Percentiles rank a stretch among this genome's conserved stretches.
Evolutionary conservation across 768 basidiomycete genomes (phyloP).

Genomic region (Pulveroboletus ravenelii): DNA sequence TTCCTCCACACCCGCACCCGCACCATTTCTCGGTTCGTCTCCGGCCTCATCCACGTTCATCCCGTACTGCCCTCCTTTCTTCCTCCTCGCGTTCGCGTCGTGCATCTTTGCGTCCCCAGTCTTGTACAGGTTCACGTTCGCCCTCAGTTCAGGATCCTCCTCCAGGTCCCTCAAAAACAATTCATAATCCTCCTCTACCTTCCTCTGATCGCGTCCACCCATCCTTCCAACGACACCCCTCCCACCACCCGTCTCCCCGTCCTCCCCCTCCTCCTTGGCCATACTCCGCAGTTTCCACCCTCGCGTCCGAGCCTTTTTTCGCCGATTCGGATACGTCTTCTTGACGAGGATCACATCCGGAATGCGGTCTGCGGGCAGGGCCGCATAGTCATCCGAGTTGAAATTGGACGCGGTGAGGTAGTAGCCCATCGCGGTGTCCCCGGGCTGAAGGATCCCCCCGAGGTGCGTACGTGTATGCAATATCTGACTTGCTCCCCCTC

Average conservation of each 20-base stretch:
- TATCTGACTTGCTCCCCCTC: conserved; percentile 65
- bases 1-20: conserved; percentile 15
- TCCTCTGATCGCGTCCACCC: conserved; percentile 86
- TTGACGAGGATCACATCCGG: conserved; percentile 93
- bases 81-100: conserved; percentile 30
- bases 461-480: conserved; percentile 97
- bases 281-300: conserved; percentile 90
- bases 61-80: conserved; percentile 26
- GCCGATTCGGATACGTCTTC: conserved; percentile 90
- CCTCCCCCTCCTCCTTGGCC: conserved; percentile 86
- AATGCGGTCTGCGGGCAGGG: conserved; percentile 58
- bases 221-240: conserved; percentile 85
- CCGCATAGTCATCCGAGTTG: conserved; percentile 84
- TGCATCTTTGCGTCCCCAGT: conserved; percentile 50
- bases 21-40: conserved; percentile 22
- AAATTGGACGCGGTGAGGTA: conserved; percentile 86
- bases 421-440: conserved; percentile 91
- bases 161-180: conserved; percentile 90
- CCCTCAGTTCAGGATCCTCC: conserved; percentile 90
- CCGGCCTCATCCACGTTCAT: conserved; percentile 67
- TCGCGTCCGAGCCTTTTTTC: conserved; percentile 85
- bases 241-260: conserved; percentile 70
- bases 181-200: conserved; percentile 97
- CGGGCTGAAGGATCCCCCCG: conserved; percentile 89
- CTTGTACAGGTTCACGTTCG: conserved; percentile 85